phyloP scores from a whole-genome alignment of 2,329 filamentous ascomycete species.

The Simplicillium aogashimaense region DNA sequence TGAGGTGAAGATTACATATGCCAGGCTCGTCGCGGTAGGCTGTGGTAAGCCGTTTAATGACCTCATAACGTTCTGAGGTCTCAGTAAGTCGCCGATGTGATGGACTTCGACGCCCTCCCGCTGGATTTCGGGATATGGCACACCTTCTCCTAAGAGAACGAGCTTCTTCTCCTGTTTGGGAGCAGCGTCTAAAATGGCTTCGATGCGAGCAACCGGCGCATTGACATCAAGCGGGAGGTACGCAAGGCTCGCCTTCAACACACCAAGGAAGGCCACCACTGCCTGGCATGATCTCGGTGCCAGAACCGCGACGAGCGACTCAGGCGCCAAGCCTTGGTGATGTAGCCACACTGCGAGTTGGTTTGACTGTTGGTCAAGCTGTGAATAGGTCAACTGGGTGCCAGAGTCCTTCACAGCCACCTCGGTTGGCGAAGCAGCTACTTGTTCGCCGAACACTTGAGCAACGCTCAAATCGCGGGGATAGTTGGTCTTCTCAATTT shows the following conservation, averaged over 20 bases:
- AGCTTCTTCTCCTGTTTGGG: background rate
- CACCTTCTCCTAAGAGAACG: constrained; percentile 5
- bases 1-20: constrained; percentile 37
- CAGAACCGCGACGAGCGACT: constrained; percentile 11
- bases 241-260: constrained; percentile 14
- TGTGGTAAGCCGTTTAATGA: background rate
- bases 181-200: constrained; percentile 7
- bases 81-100: background rate
- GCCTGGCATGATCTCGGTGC: constrained; percentile 13
- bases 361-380: constrained; percentile 12
- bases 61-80: background rate
- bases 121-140: background rate
- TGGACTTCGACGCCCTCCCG: background rate
- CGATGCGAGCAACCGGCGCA: constrained; percentile 7
- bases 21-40: constrained; percentile 7
- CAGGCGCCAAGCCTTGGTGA: background rate
- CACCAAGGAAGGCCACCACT: constrained; percentile 12
- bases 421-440: background rate
- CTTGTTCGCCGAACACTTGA: constrained; percentile 13
- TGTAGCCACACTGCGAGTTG: constrained; percentile 11
- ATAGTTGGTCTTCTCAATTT: constrained; percentile 5
- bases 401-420: constrained; percentile 11
- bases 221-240: constrained; percentile 14
- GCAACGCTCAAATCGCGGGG: constrained; percentile 11
- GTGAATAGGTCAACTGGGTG: constrained; percentile 9